Evolutionary conservation across 2,329 filamentous ascomycete genomes (phyloP).

Genomic region (Alternaria sp.): DNA sequence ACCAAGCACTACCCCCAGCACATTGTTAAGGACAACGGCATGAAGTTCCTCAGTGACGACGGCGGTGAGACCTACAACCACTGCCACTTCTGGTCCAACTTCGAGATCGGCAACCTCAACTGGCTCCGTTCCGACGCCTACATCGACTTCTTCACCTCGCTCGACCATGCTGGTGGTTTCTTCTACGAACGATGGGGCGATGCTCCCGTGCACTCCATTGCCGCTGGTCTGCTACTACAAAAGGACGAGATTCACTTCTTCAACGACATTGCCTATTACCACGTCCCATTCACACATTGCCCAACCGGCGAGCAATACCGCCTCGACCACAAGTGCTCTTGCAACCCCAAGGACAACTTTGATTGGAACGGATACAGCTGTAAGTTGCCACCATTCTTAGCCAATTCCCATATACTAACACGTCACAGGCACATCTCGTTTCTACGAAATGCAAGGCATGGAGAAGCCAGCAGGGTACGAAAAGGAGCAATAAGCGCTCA

Average conservation of each 20-base stretch:
- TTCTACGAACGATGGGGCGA: conserved; percentile 99
- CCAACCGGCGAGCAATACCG: conserved; percentile 87
- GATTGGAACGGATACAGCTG: conserved; percentile 99
- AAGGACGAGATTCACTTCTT: conserved; percentile 98
- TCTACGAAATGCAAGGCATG: conserved; percentile 81
- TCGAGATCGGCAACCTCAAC: conserved; percentile 91
- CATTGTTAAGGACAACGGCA: conserved; percentile 80
- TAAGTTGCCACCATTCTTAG: conserved; percentile 57
- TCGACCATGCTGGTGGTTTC: conserved; percentile 93
- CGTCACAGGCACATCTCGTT: conserved; percentile 82
- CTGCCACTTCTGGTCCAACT: conserved; percentile 99
- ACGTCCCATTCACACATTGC: conserved; percentile 97
- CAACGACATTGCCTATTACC: conserved; percentile 98
- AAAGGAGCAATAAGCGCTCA: conserved; percentile 60
- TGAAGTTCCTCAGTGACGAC: conserved; percentile 92
- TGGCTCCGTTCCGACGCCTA: conserved; percentile 93
- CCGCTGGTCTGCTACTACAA: conserved; percentile 81
- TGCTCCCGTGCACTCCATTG: conserved; percentile 97
- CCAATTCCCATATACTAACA: conserved; percentile 13
- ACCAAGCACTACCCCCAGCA: conserved; percentile 90
- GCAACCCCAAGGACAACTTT: conserved; percentile 96
- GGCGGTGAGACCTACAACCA: conserved; percentile 92
- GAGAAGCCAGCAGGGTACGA: conserved; percentile 87
- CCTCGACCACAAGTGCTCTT: conserved; percentile 87
- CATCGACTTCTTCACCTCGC: conserved; percentile 84